Evolutionary conservation across 2,329 filamentous ascomycete genomes (phyloP).

Genomic region (Arthrobotrys entomopaga): DNA sequence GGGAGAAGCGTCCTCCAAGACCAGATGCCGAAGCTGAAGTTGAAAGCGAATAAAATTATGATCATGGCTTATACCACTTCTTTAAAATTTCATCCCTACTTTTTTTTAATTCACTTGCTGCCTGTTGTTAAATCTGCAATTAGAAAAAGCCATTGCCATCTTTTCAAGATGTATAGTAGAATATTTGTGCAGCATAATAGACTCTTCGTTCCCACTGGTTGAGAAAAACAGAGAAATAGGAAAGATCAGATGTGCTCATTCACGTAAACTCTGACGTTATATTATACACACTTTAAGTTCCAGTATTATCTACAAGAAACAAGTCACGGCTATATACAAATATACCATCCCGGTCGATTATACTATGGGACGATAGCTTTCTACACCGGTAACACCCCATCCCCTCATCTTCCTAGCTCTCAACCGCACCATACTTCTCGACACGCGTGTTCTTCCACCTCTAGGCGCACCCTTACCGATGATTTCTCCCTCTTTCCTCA

Average conservation of each 20-base stretch:
- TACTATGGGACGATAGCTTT: slow-evolving; percentile 9
- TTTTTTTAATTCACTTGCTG: slow-evolving; percentile 14
- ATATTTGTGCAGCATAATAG: slow-evolving; percentile 35
- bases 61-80: neutral
- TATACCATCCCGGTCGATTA: neutral
- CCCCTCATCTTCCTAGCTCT: slow-evolving; percentile 45
- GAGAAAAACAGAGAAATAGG: slow-evolving; percentile 13
- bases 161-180: slow-evolving; percentile 26
- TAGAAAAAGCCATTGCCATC: slow-evolving; percentile 7
- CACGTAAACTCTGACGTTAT: slow-evolving; percentile 16
- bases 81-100: slow-evolving; percentile 7
- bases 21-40: neutral
- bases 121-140: neutral
- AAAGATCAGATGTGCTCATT: neutral
- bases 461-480: slow-evolving; percentile 24
- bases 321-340: slow-evolving; percentile 5
- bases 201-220: slow-evolving; percentile 21
- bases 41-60: slow-evolving; percentile 7
- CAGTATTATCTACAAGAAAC: slow-evolving; percentile 31
- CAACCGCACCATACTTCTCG: slow-evolving; percentile 46
- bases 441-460: slow-evolving; percentile 32
- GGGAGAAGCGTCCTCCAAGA: slow-evolving; percentile 60
- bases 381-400: slow-evolving; percentile 48
- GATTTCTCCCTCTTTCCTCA: slow-evolving; percentile 35
- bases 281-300: neutral